Evolutionary conservation across 768 basidiomycete species (phyloP).

Genomic region (Gloeophyllum trabeum): DNA sequence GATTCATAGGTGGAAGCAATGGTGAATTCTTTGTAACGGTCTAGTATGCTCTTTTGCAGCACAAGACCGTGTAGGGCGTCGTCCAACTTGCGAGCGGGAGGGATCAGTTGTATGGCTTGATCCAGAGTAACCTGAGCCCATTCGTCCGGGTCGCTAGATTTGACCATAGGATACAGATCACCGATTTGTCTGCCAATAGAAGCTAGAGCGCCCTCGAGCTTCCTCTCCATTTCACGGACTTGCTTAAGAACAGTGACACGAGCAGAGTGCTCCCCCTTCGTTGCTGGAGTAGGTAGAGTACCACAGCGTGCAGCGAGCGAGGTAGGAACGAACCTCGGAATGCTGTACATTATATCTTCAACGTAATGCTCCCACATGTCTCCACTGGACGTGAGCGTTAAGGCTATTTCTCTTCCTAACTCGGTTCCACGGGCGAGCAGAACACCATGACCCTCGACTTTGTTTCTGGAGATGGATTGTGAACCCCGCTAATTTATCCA

Average conservation of each 20-base stretch:
- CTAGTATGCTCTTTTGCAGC: background rate
- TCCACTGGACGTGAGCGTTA: conserved; percentile 27
- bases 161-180: conserved; percentile 31
- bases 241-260: conserved; percentile 52
- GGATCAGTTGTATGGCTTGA: conserved; percentile 37
- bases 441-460: no score
- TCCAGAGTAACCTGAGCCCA: conserved; percentile 47
- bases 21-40: background rate
- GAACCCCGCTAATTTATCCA: no score
- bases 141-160: conserved; percentile 29
- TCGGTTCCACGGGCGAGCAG: no score
- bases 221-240: conserved; percentile 41
- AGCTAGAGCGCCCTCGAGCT: conserved; percentile 28
- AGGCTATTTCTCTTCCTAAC: conserved; percentile 2
- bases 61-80: background rate
- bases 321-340: conserved; percentile 42
- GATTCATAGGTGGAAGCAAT: background rate
- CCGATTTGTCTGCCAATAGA: conserved; percentile 18
- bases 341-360: conserved; percentile 45
- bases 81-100: conserved; percentile 18
- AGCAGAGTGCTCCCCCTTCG: conserved; percentile 34
- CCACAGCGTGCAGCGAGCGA: conserved; percentile 43
- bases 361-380: conserved; percentile 37
- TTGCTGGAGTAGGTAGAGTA: conserved; percentile 13
- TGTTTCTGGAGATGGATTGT: no score